Percentiles rank a stretch among this genome's conserved stretches.
Conservation (phyloP, 495 filamentous ascomycete species). For the Polyplosphaeria fusca region DNA sequence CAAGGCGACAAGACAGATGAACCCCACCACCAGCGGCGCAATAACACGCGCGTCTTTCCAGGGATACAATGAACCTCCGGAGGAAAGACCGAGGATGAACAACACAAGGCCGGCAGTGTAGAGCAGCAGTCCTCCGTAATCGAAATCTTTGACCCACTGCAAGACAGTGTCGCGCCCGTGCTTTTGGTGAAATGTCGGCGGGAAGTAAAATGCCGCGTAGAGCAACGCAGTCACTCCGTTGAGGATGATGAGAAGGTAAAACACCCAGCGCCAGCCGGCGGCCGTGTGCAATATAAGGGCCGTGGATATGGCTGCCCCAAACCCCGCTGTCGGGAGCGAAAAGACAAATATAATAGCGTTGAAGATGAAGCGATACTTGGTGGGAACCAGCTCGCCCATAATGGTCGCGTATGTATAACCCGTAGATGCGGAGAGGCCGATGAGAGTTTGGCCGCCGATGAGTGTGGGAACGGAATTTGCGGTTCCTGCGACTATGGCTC, state of each 20-base stretch:
- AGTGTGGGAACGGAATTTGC: constrained; percentile 34
- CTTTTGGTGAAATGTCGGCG: constrained; percentile 28
- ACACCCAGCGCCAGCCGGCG: constrained; percentile 26
- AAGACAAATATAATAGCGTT: constrained; percentile 29
- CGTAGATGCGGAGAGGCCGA: constrained; percentile 24
- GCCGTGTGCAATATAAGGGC: constrained; percentile 18
- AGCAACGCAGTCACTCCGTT: constrained; percentile 14
- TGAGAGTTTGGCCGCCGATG: constrained; percentile 34
- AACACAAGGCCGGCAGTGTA: constrained; percentile 24
- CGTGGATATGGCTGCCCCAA: constrained; percentile 27
- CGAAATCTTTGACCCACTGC: constrained; percentile 26
- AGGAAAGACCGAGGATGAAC: constrained; percentile 41
- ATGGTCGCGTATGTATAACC: constrained; percentile 22
- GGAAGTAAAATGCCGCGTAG: constrained; percentile 23
- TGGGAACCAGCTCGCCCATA: constrained; percentile 33
- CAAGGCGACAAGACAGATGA: constrained; percentile 38
- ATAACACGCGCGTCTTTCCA: constrained; percentile 45
- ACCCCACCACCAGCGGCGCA: constrained; percentile 42
- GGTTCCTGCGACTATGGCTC: constrained; percentile 37
- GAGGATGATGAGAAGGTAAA: constrained; percentile 33
- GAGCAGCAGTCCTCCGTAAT: constrained; percentile 23
- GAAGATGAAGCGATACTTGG: constrained; percentile 23
- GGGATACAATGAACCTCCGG: constrained; percentile 43
- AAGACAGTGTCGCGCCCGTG: constrained; percentile 14
- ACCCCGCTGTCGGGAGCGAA: constrained; percentile 16